These are phyloP conservation scores for Eucalyptus cladocalyx DNA, from an alignment of 345 rosid genomes.

Conservation along the genomic window DNA sequence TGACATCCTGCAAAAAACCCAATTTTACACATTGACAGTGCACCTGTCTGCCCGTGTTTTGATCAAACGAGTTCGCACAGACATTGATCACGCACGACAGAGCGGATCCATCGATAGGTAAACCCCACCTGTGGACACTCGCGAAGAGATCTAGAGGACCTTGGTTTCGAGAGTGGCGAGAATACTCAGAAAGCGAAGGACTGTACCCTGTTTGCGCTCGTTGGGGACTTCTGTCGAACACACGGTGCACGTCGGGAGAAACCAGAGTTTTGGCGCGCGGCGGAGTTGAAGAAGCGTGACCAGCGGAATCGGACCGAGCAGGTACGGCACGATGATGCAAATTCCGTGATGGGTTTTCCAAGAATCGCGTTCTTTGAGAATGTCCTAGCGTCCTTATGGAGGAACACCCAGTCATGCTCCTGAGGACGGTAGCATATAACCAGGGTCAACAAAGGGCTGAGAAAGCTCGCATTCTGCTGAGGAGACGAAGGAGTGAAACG, in stretches of 20 bases:
- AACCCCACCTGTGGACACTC: conserved; percentile 34
- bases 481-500: neutral
- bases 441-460: neutral
- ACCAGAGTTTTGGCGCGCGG: neutral
- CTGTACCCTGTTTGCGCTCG: conserved; percentile 2
- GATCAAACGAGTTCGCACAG: conserved; percentile 39
- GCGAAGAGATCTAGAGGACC: conserved; percentile 42
- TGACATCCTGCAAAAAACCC: conserved; percentile 46
- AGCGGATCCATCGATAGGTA: conserved; percentile 34
- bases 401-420: neutral
- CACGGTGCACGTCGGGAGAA: neutral
- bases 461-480: neutral
- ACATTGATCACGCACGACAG: conserved; percentile 63
- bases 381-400: neutral
- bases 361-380: neutral
- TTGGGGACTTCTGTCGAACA: conserved; percentile 37
- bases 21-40: conserved; percentile 47
- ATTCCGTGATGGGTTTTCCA: neutral
- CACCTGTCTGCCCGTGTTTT: conserved; percentile 43
- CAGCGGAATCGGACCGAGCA: neutral
- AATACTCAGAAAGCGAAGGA: conserved; percentile 33
- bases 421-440: neutral
- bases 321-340: neutral
- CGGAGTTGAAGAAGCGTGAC: neutral
- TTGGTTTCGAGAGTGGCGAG: conserved; percentile 36